A percentile compares a stretch with the other conserved stretches of the same genome.
Evolutionary conservation across 208 protist genomes (phyloP).

Genomic region (Leishmania braziliensis): DNA sequence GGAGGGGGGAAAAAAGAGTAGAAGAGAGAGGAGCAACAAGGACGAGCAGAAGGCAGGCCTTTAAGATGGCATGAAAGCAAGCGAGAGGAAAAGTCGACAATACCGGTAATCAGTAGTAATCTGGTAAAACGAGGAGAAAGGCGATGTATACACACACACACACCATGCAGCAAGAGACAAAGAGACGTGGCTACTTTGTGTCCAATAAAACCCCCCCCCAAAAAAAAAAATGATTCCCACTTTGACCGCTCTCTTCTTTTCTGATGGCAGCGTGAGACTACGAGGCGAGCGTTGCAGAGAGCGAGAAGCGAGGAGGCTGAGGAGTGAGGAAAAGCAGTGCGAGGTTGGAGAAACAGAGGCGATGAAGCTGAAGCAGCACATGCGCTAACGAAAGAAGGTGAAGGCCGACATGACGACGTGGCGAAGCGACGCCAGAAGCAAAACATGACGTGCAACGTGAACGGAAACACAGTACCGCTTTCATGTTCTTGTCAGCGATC

Average conservation of each 20-base stretch:
- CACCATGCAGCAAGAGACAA: no score
- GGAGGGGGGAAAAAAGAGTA: no score
- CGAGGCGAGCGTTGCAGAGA: neutral
- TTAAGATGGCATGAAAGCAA: no score
- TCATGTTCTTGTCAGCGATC: neutral
- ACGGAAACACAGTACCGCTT: neutral
- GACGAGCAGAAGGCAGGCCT: no score
- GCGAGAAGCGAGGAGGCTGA: neutral
- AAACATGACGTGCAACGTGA: neutral
- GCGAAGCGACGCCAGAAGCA: neutral
- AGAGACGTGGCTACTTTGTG: no score
- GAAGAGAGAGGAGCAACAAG: no score
- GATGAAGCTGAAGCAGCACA: neutral
- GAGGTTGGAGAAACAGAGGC: neutral
- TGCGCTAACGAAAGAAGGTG: neutral
- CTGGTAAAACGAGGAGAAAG: no score
- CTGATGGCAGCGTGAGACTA: neutral
- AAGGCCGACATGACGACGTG: neutral
- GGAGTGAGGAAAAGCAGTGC: neutral
- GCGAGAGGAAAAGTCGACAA: no score
- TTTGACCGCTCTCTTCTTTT: neutral
- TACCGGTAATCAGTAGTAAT: no score
- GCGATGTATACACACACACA: no score
- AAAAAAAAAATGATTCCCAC: no score
- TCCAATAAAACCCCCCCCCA: no score